Conservation (phyloP, 2,329 filamentous ascomycete species). For the Fusarium sp. region DNA sequence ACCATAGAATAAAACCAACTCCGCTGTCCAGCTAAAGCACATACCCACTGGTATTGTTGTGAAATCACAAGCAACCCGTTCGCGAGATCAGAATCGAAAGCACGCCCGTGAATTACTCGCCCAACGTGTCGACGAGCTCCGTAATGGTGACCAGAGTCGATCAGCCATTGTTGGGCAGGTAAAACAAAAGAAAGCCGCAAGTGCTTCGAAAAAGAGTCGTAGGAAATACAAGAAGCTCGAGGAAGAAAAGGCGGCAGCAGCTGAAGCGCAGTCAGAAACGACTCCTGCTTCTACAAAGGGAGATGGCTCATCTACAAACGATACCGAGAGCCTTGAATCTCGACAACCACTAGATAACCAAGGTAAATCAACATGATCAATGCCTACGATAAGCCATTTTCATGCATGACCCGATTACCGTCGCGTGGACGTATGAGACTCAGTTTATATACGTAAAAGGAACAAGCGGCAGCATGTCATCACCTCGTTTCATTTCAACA, state of each 20-base stretch:
- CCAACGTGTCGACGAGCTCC: slow-evolving; percentile 76
- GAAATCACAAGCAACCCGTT: slow-evolving; percentile 93
- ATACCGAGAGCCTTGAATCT: not conserved
- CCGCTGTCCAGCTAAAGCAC: slow-evolving; percentile 92
- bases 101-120: slow-evolving; percentile 83
- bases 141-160: slow-evolving; percentile 77
- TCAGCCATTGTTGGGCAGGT: slow-evolving; percentile 71
- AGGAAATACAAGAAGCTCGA: slow-evolving; percentile 78
- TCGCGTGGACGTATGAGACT: not conserved
- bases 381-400: not conserved
- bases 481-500: slow-evolving; percentile 46
- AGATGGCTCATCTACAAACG: not conserved
- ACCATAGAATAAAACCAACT: slow-evolving; percentile 90
- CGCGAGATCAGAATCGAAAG: slow-evolving; percentile 86
- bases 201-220: slow-evolving; percentile 82
- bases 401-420: not conserved
- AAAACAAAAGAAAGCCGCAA: slow-evolving; percentile 77
- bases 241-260: slow-evolving; percentile 54
- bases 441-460: not conserved
- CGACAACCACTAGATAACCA: not conserved
- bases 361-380: not conserved
- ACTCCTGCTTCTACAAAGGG: not conserved
- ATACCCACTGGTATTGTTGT: slow-evolving; percentile 90
- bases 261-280: not conserved
- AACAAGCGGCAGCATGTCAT: slow-evolving; percentile 30